These are phyloP conservation scores for Podaxis sp. DNA, from an alignment of 768 basidiomycete genomes.

Conservation along the genomic window DNA sequence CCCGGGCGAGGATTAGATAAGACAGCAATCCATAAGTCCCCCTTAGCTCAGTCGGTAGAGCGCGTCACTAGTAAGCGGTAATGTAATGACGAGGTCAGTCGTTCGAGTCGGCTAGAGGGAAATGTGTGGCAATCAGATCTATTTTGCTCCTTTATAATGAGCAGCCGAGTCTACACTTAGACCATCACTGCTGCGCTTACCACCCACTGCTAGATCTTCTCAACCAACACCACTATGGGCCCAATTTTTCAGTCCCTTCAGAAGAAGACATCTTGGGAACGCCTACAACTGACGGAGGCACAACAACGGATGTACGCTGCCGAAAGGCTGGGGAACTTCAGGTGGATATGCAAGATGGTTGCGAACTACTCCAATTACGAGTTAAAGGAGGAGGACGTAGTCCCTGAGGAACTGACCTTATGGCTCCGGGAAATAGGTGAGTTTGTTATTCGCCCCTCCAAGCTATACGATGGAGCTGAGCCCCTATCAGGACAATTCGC, in stretches of 20 bases:
- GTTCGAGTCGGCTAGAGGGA: constrained; percentile 5
- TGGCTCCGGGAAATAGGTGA: constrained; percentile 47
- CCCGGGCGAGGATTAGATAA: too few species aligned
- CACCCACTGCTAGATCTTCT: neutral
- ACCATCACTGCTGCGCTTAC: neutral
- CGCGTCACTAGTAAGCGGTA: neutral
- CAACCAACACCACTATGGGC: constrained; percentile 7
- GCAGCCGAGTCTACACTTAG: neutral
- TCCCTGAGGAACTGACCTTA: constrained; percentile 32
- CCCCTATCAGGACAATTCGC: constrained; percentile 49
- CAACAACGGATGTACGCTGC: constrained; percentile 50
- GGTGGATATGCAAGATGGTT: constrained; percentile 49
- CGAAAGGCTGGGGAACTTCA: constrained; percentile 56
- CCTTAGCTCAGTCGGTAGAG: neutral
- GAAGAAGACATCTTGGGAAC: constrained; percentile 3
- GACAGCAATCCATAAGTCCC: neutral
- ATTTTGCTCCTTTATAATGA: neutral
- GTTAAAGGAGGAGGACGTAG: constrained; percentile 42
- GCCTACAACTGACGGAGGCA: constrained; percentile 32
- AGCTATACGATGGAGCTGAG: neutral
- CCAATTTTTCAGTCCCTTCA: neutral
- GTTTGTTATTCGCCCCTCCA: constrained; percentile 13
- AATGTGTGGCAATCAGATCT: neutral
- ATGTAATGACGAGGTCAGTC: neutral
- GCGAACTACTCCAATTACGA: constrained; percentile 44